Base-by-base conservation (phyloP, 2,329 filamentous ascomycete species). In the Alternaria solani region DNA sequence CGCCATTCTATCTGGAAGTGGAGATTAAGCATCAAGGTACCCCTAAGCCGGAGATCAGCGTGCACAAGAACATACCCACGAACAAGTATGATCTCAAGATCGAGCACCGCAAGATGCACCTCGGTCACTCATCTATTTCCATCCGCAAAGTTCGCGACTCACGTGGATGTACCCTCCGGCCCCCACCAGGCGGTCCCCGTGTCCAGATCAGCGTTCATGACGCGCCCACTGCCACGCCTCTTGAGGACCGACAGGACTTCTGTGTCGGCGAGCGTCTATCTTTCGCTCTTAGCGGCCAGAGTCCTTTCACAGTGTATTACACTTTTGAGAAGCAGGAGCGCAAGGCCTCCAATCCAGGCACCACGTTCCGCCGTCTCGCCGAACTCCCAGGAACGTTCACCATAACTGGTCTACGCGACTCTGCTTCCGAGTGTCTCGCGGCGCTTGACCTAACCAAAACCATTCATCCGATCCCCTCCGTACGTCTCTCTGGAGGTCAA, bases 261-360 rank as follows among this genome's bases (percentile, higher is more conserved):
- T 99, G 95, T 78, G 94, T 99, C 11, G 95, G 96, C 66, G 95
- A 99, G 78, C 90, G 94, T 55, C 90, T 99, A 66, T 91, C 92
- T 4, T 99, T 97, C 80, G 93, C 92, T 0, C 87, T 99, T 6
- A 92, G 93, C 1, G 96, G 95, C 44, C 91, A 92, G 55, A 89
- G 93, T 18, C 96, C 96, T 0, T 99, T 99, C 78, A 92, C 94
- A 44, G 90, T 99, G 44, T 90, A 90, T 78, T 99, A 99, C 81
- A 91, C 88, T 11, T 99, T 99, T 80, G 89, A 94, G 68, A 90
- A 89, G 56, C 86, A 87, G 42, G 83, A 88, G 57, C 89, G 91
- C 80, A 94, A 92, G 76, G 95, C 94, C 55, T 90, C 90, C 66
- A 90, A 91, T 12, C 82, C 87, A 38, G 91, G 88, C 25, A 96